Conservation (phyloP, 192 early-diverging fungal genomes). For the Backusella liffmaniae region DNA sequence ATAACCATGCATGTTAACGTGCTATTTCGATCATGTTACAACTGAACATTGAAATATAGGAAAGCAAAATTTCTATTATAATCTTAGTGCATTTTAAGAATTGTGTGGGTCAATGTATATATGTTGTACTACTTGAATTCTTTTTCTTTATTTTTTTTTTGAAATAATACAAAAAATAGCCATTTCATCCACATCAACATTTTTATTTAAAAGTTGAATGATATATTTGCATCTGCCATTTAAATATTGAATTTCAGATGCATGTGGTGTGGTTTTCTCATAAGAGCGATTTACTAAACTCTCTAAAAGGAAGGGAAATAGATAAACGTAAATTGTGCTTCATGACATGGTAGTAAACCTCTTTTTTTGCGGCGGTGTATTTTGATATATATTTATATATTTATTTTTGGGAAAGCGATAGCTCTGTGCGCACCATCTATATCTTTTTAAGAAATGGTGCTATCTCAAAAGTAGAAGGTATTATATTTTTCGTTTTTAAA, state of each 20-base stretch:
- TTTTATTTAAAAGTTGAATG: neutral
- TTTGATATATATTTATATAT: neutral
- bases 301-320: neutral
- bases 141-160: neutral
- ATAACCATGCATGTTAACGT: neutral
- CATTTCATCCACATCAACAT: neutral
- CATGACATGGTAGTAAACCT: neutral
- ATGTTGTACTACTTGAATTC: neutral
- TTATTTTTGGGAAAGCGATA: neutral
- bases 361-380: neutral
- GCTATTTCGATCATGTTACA: neutral
- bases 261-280: neutral
- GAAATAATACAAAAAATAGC: neutral
- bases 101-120: neutral
- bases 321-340: neutral
- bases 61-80: neutral
- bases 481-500: neutral
- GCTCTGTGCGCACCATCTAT: neutral
- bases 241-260: conserved; percentile 1
- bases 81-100: neutral
- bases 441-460: neutral
- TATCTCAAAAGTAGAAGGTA: neutral
- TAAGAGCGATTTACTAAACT: neutral
- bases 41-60: neutral
- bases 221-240: neutral